Evolutionary conservation across 345 rosid genomes (phyloP), one percentile per base, ranked within the genome.

Genomic region (Adansonia digitata): DNA sequence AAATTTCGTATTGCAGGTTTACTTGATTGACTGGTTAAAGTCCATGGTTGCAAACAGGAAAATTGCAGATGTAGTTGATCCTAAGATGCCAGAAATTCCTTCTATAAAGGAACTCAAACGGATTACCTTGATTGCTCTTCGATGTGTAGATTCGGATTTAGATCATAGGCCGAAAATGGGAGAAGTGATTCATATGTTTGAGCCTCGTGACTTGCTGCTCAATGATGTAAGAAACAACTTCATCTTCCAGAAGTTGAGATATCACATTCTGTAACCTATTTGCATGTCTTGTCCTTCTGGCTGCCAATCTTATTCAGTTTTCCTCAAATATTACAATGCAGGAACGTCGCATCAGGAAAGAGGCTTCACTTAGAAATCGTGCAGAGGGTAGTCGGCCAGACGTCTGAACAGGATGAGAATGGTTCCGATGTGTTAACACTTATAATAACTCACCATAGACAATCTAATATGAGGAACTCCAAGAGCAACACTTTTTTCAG

Each of bases 111-210:
- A 88, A 73, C 89, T 90, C 45, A 92, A 94, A 80, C 80, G 93
- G 26, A 71, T 88, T 51, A 66, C 88, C 62, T 78, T 91, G 79
- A 72, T 94, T 17, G 85, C 95, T 29, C 86, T 90, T 61, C 84
- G 86, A 26, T 94, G 98, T 40, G 91, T 83, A 0, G 96, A 94
- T 81, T 87, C 83, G 0, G 93, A 92, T 37, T 35, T 75, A 29
- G 73, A 81, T 12, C 84, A 84, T 2, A 87, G 96, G 86, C 94
- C 96, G 15, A 85, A 68, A 65, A 94, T 93, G 90, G 92, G 89
- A 72, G 88, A 88, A 56, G 88, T 90, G 55, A 78, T 89, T 77
- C 88, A 80, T 86, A 94, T 94, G 97, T 88, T 92, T 1, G 90
- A 90, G 81, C 91, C 86, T 0, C 84, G 85, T 53, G 94, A 91